phyloP scores from a whole-genome alignment of 1,284 basidiomycete genomes.

The Ganoderma leucocontextum region DNA sequence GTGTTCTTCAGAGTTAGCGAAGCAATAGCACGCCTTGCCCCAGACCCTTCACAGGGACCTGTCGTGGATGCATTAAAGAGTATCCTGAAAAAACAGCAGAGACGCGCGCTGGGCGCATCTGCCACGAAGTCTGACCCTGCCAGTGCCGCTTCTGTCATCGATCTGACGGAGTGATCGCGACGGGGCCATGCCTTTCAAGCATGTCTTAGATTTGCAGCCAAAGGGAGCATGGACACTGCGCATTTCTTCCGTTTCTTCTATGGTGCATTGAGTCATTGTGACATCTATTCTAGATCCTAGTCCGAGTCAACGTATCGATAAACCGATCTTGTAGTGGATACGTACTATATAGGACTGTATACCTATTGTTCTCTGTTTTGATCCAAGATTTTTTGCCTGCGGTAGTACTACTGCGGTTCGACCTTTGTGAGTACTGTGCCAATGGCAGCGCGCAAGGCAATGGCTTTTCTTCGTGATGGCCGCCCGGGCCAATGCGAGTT shows the following conservation, averaged over 20 bases:
- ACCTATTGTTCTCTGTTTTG: slow-evolving; percentile 5
- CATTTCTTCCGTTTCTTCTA: background rate
- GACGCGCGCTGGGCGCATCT: slow-evolving; percentile 25
- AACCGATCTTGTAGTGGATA: background rate
- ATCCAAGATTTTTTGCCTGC: background rate
- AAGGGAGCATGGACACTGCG: background rate
- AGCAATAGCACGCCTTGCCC: slow-evolving; percentile 55
- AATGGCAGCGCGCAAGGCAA: background rate
- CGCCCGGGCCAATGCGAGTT: background rate
- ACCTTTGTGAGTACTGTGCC: background rate
- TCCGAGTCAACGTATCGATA: background rate
- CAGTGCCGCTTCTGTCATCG: slow-evolving; percentile 12
- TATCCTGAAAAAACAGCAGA: slow-evolving; percentile 54
- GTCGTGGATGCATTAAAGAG: slow-evolving; percentile 53
- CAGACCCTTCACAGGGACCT: slow-evolving; percentile 46
- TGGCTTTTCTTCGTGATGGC: slow-evolving; percentile 2
- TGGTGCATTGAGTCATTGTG: background rate
- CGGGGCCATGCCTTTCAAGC: slow-evolving; percentile 5
- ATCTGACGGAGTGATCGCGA: slow-evolving; percentile 19
- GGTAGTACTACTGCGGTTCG: background rate
- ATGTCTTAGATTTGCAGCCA: background rate
- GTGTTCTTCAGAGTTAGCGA: slow-evolving; percentile 20
- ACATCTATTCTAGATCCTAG: background rate
- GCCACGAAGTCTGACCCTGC: slow-evolving; percentile 8
- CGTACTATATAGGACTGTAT: background rate